phyloP scores from a whole-genome alignment of 2,329 filamentous ascomycete species.

The Coniochaeta sp. region DNA sequence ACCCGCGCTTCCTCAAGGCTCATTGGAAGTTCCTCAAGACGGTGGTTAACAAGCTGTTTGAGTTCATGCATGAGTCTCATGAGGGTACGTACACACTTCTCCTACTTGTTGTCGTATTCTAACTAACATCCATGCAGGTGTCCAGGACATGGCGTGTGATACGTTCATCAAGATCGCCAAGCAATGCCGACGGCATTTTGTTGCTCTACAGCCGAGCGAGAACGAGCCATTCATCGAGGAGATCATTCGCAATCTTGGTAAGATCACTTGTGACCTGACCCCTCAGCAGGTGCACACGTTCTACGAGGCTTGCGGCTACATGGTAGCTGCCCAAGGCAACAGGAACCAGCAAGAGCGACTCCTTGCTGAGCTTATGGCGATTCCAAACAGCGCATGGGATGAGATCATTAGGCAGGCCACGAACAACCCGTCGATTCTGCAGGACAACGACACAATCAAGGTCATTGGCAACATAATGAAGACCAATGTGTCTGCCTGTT shows the following conservation, averaged over 20 bases:
- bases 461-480: conserved; percentile 99
- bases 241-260: conserved; percentile 90
- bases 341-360: conserved; percentile 89
- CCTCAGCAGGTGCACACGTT: conserved; percentile 98
- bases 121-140: conserved; percentile 43
- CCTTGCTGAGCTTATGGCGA: conserved; percentile 84
- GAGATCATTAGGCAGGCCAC: conserved; percentile 86
- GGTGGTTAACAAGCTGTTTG: conserved; percentile 98
- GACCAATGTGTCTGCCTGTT: conserved; percentile 97
- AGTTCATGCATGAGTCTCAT: conserved; percentile 99
- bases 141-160: conserved; percentile 99
- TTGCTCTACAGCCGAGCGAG: conserved; percentile 90
- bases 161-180: conserved; percentile 99
- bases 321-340: conserved; percentile 97
- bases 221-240: conserved; percentile 96
- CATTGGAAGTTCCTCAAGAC: conserved; percentile 99
- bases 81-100: conserved; percentile 56
- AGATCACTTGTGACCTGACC: conserved; percentile 90
- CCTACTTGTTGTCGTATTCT: background rate
- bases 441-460: conserved; percentile 94
- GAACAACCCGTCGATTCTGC: conserved; percentile 74
- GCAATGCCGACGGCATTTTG: conserved; percentile 95
- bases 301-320: conserved; percentile 97
- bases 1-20: conserved; percentile 94
- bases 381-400: conserved; percentile 93